Evolutionary conservation across 2,329 filamentous ascomycete species (phyloP).

Genomic region (Monosporascus sp.): DNA sequence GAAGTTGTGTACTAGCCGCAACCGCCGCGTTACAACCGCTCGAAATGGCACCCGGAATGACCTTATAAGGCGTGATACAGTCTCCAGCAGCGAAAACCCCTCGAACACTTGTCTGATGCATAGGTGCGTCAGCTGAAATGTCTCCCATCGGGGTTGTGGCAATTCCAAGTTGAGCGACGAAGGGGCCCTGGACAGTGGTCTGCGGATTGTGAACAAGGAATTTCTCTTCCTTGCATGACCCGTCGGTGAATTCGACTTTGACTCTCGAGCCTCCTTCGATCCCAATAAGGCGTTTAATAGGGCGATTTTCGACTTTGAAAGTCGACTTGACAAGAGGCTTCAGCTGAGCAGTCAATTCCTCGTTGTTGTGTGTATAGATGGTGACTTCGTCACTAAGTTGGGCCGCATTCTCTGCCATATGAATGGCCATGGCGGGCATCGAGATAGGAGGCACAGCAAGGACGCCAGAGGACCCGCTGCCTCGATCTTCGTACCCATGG

Average conservation of each 20-base stretch:
- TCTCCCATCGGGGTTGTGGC: constrained; percentile 10
- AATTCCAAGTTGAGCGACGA: constrained; percentile 13
- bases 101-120: constrained; percentile 11
- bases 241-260: constrained; percentile 14
- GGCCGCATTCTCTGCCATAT: constrained; percentile 13
- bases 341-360: constrained; percentile 9
- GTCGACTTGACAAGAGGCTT: neutral
- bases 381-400: constrained; percentile 13
- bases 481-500: constrained; percentile 16
- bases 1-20: constrained; percentile 10
- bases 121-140: constrained; percentile 10
- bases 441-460: constrained; percentile 8
- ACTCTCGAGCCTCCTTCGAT: constrained; percentile 2
- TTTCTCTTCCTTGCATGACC: constrained; percentile 12
- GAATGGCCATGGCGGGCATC: constrained; percentile 2
- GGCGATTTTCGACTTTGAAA: constrained; percentile 15
- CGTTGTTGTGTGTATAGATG: constrained; percentile 17
- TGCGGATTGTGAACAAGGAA: constrained; percentile 17
- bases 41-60: constrained; percentile 11
- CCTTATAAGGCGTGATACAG: constrained; percentile 16
- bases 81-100: constrained; percentile 22
- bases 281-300: constrained; percentile 15
- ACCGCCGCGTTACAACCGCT: constrained; percentile 18
- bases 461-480: constrained; percentile 8
- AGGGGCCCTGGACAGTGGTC: constrained; percentile 11